Percentiles rank a stretch among this genome's conserved stretches.
Conservation (phyloP, 1,139 yeast species). For the Keqinozyma sinolaborantium region DNA sequence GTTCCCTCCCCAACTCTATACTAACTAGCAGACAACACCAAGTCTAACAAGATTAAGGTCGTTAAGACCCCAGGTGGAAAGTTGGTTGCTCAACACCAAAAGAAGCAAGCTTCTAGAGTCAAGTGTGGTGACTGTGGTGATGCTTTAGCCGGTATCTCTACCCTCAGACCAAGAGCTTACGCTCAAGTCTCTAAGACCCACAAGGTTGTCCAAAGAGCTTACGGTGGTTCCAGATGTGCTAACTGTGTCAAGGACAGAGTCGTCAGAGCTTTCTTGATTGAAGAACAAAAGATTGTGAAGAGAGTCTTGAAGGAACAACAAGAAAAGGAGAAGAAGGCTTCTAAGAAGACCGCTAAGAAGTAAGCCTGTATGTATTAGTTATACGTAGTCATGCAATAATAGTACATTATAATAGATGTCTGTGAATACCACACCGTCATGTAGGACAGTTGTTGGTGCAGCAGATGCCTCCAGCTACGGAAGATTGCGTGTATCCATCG, state of each 20-base stretch:
- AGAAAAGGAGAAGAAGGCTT: constrained; percentile 72
- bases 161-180: constrained; percentile 97
- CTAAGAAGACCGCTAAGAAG: constrained; percentile 41
- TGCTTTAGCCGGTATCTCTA: constrained; percentile 86
- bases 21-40: constrained; percentile 86
- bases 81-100: constrained; percentile 95
- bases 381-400: neutral
- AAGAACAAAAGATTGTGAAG: constrained; percentile 99
- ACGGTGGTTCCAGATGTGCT: constrained; percentile 99
- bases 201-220: constrained; percentile 98
- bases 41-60: constrained; percentile 98
- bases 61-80: constrained; percentile 99
- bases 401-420: neutral
- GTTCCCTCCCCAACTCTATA: too few relatives aligned
- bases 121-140: constrained; percentile 99
- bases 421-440: too few relatives aligned
- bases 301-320: constrained; percentile 95
- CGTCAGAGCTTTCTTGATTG: constrained; percentile 98
- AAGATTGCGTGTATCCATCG: too few relatives aligned
- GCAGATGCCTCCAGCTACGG: too few relatives aligned
- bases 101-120: constrained; percentile 93
- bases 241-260: constrained; percentile 98
- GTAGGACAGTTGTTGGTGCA: too few relatives aligned
- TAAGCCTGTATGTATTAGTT: constrained; percentile 14
- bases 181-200: constrained; percentile 92